Percentiles rank a stretch among this genome's conserved stretches.
These are phyloP conservation scores for Nothophoma quercina DNA, from an alignment of 2,329 filamentous ascomycete genomes.

Conservation along the genomic window DNA sequence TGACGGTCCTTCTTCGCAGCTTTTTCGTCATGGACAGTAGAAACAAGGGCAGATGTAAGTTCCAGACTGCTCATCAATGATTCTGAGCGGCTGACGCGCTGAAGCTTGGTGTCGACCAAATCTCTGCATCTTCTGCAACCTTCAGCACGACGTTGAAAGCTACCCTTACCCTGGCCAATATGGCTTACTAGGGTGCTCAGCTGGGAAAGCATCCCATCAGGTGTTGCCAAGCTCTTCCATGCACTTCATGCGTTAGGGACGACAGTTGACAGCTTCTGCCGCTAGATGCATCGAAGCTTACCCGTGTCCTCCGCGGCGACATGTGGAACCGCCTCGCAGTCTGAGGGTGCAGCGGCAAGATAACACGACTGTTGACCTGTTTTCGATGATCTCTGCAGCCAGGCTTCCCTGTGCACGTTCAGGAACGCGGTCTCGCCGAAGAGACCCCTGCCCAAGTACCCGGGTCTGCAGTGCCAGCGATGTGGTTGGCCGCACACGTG, in stretches of 20 bases:
- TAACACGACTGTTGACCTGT: slow-evolving; percentile 10
- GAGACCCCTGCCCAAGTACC: slow-evolving; percentile 32
- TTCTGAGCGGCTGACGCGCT: not conserved
- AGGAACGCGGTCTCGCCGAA: slow-evolving; percentile 42
- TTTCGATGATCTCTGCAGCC: slow-evolving; percentile 30
- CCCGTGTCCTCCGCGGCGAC: slow-evolving; percentile 22
- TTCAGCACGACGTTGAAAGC: not conserved
- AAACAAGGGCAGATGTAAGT: not conserved
- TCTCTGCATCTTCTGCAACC: not conserved
- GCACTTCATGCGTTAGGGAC: slow-evolving; percentile 8
- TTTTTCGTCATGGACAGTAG: not conserved
- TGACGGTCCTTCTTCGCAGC: slow-evolving; percentile 8
- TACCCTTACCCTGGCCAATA: not conserved
- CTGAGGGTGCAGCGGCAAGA: slow-evolving; percentile 5
- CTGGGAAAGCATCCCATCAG: slow-evolving; percentile 5
- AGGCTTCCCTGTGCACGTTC: slow-evolving; percentile 26
- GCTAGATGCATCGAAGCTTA: slow-evolving; percentile 24
- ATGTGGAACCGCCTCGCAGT: slow-evolving; percentile 4
- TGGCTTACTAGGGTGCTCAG: slow-evolving; percentile 6
- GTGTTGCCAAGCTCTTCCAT: slow-evolving; percentile 21
- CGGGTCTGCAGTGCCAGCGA: slow-evolving; percentile 30
- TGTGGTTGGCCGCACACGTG: slow-evolving; percentile 31
- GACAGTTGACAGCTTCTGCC: slow-evolving; percentile 26
- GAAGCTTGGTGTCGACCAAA: not conserved
- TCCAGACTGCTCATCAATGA: not conserved